Conservation (phyloP, 495 filamentous ascomycete species). For the Penicillium arizonense region DNA sequence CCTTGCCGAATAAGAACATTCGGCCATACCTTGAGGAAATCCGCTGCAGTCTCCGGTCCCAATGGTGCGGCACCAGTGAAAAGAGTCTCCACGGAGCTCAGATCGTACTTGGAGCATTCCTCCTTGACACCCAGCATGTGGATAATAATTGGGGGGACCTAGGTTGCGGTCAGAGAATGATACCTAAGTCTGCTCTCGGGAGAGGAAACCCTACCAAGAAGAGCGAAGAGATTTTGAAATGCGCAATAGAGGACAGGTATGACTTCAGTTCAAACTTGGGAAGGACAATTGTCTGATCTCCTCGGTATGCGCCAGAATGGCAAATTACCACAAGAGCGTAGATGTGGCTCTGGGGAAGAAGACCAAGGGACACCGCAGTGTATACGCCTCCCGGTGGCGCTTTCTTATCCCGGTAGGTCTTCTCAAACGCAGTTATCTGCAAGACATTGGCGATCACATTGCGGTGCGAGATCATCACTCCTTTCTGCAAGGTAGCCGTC, state of each 20-base stretch:
- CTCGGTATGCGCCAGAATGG: constrained; percentile 67
- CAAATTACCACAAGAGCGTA: constrained; percentile 79
- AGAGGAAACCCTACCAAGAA: constrained; percentile 53
- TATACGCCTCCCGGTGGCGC: constrained; percentile 33
- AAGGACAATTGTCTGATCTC: constrained; percentile 75
- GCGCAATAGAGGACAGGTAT: constrained; percentile 66
- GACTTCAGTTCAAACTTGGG: constrained; percentile 77
- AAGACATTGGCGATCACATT: constrained; percentile 87
- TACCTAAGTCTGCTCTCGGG: background rate
- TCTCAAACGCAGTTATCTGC: constrained; percentile 59
- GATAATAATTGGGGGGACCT: constrained; percentile 88
- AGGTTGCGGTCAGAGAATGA: background rate
- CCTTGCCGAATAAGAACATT: constrained; percentile 69
- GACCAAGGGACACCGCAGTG: constrained; percentile 65
- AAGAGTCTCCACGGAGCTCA: constrained; percentile 63
- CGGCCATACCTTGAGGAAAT: constrained; percentile 64
- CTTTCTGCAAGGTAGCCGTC: constrained; percentile 60
- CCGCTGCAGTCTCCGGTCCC: constrained; percentile 72
- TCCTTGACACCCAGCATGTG: constrained; percentile 68
- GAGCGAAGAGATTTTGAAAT: constrained; percentile 67
- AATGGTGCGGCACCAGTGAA: constrained; percentile 86
- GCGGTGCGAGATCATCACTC: constrained; percentile 85
- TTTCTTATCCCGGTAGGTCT: constrained; percentile 36
- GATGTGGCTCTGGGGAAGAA: constrained; percentile 85
- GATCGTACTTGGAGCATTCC: constrained; percentile 65